These are phyloP conservation scores for Termitomyces sp. DNA, from an alignment of 1,284 basidiomycete species.

Conservation along the genomic window DNA sequence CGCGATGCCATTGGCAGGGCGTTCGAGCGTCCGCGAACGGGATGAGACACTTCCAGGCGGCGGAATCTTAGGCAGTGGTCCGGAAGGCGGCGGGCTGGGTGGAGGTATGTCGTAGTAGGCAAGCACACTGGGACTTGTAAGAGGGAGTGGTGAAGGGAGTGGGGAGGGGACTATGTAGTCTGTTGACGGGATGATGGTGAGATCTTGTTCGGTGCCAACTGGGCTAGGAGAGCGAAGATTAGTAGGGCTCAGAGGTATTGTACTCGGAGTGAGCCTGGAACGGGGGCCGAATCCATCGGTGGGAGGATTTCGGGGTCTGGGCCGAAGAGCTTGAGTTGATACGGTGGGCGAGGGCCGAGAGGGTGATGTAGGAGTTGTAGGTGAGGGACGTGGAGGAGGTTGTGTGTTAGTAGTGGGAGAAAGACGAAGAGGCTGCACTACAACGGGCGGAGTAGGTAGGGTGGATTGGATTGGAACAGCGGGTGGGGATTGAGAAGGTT, in stretches of 20 bases:
- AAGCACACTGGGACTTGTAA: conserved; percentile 33
- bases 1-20: background rate
- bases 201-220: conserved; percentile 10
- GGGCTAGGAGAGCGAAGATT: conserved; percentile 8
- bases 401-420: conserved; percentile 3
- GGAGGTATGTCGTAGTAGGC: conserved; percentile 53
- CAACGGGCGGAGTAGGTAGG: background rate
- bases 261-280: conserved; percentile 1
- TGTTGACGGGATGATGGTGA: conserved; percentile 25
- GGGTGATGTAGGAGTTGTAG: background rate
- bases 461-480: background rate
- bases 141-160: conserved; percentile 15
- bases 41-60: conserved; percentile 15
- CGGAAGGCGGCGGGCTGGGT: conserved; percentile 48
- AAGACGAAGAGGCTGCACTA: conserved; percentile 4
- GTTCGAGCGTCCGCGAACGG: conserved; percentile 6
- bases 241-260: conserved; percentile 4
- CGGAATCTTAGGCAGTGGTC: conserved; percentile 43
- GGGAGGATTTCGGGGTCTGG: conserved; percentile 11
- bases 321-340: conserved; percentile 5
- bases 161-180: conserved; percentile 30
- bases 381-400: background rate
- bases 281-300: conserved; percentile 1
- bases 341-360: background rate
- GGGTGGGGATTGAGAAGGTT: background rate